These are phyloP conservation scores for Claviceps pazoutovae DNA, from an alignment of 2,329 filamentous ascomycete genomes.

Conservation along the genomic window DNA sequence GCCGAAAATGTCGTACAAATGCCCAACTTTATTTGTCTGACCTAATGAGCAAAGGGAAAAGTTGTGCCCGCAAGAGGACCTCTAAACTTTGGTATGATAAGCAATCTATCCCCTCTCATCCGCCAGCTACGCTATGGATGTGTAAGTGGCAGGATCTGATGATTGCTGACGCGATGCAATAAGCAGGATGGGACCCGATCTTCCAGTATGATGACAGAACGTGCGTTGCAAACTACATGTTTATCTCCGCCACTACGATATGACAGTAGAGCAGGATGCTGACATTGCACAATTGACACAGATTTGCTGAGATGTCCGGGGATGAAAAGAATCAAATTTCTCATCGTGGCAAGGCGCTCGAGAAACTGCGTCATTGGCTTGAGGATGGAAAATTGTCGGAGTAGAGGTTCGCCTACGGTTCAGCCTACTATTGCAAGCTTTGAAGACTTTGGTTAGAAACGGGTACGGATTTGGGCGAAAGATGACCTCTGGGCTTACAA, in stretches of 20 bases:
- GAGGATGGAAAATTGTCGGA: background rate
- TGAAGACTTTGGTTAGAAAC: background rate
- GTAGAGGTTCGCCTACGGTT: background rate
- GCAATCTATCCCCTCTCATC: background rate
- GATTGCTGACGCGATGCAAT: background rate
- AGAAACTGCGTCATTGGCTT: slow-evolving; percentile 76
- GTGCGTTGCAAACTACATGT: slow-evolving; percentile 23
- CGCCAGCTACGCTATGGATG: background rate
- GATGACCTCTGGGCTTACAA: slow-evolving; percentile 34
- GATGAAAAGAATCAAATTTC: slow-evolving; percentile 81
- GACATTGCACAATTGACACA: slow-evolving; percentile 14
- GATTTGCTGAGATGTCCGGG: slow-evolving; percentile 90
- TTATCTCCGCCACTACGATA: background rate
- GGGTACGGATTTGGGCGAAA: background rate
- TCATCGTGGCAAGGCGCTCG: slow-evolving; percentile 75
- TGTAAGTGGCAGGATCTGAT: background rate
- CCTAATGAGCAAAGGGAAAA: slow-evolving; percentile 36
- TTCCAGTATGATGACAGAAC: slow-evolving; percentile 91
- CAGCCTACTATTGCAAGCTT: background rate
- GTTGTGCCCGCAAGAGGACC: slow-evolving; percentile 78
- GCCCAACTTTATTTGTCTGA: background rate
- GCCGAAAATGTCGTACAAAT: background rate
- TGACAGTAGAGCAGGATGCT: background rate
- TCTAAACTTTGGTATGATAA: slow-evolving; percentile 58
- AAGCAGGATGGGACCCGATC: slow-evolving; percentile 80